These are phyloP conservation scores for Hansenula sp. DNA, from an alignment of 1,139 yeast genomes.

Conservation along the genomic window DNA sequence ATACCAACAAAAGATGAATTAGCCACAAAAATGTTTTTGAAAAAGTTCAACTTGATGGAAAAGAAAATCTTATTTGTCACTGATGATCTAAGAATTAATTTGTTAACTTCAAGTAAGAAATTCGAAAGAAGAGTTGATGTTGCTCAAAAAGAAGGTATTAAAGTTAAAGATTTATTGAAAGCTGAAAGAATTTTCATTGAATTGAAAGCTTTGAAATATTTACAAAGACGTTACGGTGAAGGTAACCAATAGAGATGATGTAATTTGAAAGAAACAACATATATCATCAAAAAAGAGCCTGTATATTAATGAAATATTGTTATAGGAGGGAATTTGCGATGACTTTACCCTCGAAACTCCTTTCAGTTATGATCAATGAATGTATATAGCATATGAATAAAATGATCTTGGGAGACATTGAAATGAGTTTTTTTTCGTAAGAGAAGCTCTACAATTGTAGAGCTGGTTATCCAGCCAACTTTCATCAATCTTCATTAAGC, in stretches of 20 bases:
- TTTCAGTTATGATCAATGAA: no score
- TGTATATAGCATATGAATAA: no score
- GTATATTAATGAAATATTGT: no score
- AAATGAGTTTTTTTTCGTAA: no score
- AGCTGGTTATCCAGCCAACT: no score
- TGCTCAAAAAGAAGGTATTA: conserved; percentile 71
- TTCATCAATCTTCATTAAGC: no score
- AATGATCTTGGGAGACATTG: no score
- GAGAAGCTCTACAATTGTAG: no score
- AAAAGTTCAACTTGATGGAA: conserved; percentile 48
- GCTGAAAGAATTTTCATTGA: conserved; percentile 79
- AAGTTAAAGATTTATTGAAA: conserved; percentile 79
- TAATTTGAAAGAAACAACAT: no score
- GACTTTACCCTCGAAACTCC: no score
- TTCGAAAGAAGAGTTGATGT: conserved; percentile 56
- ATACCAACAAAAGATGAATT: conserved; percentile 22
- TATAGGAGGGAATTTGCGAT: no score
- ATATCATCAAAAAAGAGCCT: no score
- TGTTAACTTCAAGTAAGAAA: conserved; percentile 33
- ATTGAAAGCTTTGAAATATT: conserved; percentile 61
- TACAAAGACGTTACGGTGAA: conserved; percentile 12
- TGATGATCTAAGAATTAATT: conserved; percentile 26
- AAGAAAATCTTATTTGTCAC: conserved; percentile 64
- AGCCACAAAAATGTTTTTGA: conserved; percentile 40
- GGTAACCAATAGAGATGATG: not conserved